Base-by-base conservation (phyloP, 805 yeast genomes). In the Zygotorulaspora sp. region DNA sequence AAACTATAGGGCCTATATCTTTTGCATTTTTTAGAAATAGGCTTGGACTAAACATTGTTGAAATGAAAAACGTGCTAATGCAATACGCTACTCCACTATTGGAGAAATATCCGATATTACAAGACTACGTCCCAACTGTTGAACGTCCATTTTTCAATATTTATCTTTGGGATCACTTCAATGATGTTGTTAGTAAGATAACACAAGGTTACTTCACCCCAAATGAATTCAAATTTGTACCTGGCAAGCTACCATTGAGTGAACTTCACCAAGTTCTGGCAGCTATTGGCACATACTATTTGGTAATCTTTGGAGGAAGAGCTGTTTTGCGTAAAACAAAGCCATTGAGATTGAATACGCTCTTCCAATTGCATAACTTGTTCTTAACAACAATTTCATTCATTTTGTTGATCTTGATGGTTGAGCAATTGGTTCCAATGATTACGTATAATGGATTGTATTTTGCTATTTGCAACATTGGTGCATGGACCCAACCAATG, bases 371-470 rank as follows among this genome's bases (percentile, higher is more conserved):
- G 44, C 97, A 90, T 66, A 90, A 90, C 67, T 60, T 88, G 43
- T 53, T 77, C 24, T 72, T 90, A 57, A 86, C 97, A 9, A 41
- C 73, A 14, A 67, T 80, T 31, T 85, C 96, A 7, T 71, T 80
- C 42, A 52, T 68, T 13, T 70, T 90, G 57, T 70, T 88, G 50
- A 52, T 80, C 26, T 75, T 90, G 52, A 69, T 83, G 58, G 61
- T 83, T 37, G 98, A 90, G 68, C 97, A 92, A 67, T 63, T 89
- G 48, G 57, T 85, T 34, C 97, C 97, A 27, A 79, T 85, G 55
- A 63, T 88, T 46, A 70, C 66, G 51, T 60, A 71, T 45, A 76
- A 89, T 57, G 97, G 97, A 10, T 37, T 90, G 12, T 81, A 83
- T 63, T 87, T 76, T 58, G 84, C 95, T 35, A 80, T 90, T 57